Conservation (phyloP, 495 filamentous ascomycete genomes). For the Xylaria grammica region DNA sequence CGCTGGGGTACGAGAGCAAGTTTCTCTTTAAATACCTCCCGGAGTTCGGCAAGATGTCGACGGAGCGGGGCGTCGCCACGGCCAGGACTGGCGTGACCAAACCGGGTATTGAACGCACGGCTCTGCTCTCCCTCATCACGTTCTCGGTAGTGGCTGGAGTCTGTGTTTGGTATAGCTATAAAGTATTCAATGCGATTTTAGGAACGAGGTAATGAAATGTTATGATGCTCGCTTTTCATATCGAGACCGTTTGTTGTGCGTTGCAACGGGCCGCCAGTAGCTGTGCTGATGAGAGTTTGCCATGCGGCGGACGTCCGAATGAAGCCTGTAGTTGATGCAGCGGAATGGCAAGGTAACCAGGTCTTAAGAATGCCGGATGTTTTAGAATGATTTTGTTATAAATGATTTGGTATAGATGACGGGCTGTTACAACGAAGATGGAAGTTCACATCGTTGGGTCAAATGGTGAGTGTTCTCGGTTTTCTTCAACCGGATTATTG, state of each 20-base stretch:
- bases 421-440: not conserved
- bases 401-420: not conserved
- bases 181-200: not conserved
- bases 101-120: conserved; percentile 27
- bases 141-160: conserved; percentile 15
- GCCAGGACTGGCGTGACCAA: not conserved
- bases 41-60: conserved; percentile 30
- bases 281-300: too few species aligned
- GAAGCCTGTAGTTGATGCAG: too few species aligned
- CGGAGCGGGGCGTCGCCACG: conserved; percentile 23
- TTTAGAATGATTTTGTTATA: too few species aligned
- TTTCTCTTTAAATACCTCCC: conserved; percentile 74
- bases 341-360: too few species aligned
- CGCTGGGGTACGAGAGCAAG: conserved; percentile 59
- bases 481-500: not conserved
- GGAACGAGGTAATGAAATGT: too few species aligned
- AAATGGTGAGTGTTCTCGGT: not conserved
- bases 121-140: conserved; percentile 28
- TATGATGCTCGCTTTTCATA: too few species aligned
- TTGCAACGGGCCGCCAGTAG: not conserved
- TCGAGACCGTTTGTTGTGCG: too few species aligned
- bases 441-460: not conserved
- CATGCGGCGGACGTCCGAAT: too few species aligned
- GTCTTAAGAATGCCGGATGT: too few species aligned
- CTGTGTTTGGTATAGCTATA: conserved; percentile 26